Evolutionary conservation across 1,139 yeast species (phyloP), one percentile per base, ranked within the genome.

Genomic region (Sugiyamaella sp.): DNA sequence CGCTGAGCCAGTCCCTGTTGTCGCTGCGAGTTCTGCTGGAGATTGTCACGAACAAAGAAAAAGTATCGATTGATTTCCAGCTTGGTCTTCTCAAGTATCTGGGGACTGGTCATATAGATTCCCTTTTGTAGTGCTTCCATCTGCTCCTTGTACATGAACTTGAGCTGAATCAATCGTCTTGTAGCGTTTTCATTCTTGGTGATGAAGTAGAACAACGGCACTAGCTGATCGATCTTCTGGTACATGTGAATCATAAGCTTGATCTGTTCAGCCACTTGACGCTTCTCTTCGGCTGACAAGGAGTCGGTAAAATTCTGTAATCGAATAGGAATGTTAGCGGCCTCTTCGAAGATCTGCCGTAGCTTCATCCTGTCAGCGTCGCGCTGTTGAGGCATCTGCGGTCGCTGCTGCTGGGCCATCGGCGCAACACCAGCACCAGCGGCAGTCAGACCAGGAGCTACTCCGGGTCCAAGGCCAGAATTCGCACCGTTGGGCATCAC

Each of bases 141-240:
- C 57, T 89, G 86, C 66, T 85, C 86, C 63, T 83, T 85, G 43
- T 89, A 82, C 86, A 89, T 85, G 58, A 82, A 78, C 69, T 89
- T 85, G 78, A 88, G 82, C 67, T 87, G 93, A 57, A 89, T 77
- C 58, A 89, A 78, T 59, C 88, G 80, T 63, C 82, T 82, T 1
- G 96, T 86, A 4, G 89, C 91, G 53, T 83, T 89, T 45, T 78
- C 79, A 66, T 86, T 87, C 62, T 85, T 81, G 1, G 95, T 85
- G 54, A 89, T 75, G 56, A 85, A 80, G 65, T 80, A 89, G 63
- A 87, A 88, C 66, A 87, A 84, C 43, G 95, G 89, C 48, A 88
- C 82, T 48, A 89, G 77, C 58, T 84, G 84, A 66, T 89, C 95
- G 20, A 86, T 86, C 60, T 84, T 79, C 45, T 83, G 76, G 68